Evolutionary conservation across 208 protist genomes (phyloP).

Genomic region (Trypanosoma rangeli): DNA sequence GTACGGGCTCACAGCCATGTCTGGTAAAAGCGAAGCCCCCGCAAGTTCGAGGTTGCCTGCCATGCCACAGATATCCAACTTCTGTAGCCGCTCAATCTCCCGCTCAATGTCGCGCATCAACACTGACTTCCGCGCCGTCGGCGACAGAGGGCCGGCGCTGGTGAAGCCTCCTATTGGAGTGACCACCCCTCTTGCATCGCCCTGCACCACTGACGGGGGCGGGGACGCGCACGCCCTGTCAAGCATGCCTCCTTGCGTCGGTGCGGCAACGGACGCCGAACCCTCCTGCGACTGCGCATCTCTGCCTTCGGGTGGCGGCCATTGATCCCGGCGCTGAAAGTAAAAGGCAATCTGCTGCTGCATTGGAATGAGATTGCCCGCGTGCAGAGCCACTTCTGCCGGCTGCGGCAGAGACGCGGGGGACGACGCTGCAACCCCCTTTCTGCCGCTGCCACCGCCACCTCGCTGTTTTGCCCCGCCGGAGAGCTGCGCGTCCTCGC

Average conservation of each 20-base stretch:
- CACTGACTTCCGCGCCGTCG: conserved; percentile 9
- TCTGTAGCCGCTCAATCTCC: conserved; percentile 18
- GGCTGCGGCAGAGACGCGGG: background rate
- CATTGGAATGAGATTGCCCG: conserved; percentile 30
- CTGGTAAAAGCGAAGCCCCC: background rate
- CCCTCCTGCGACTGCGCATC: background rate
- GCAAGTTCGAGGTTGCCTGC: background rate
- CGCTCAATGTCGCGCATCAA: conserved; percentile 20
- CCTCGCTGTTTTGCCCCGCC: background rate
- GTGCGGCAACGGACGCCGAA: background rate
- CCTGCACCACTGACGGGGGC: background rate
- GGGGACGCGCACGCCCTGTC: too few relatives aligned
- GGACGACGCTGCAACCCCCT: too few relatives aligned
- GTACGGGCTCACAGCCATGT: conserved; percentile 9
- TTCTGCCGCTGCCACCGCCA: background rate
- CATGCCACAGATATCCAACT: conserved; percentile 2
- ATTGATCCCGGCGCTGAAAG: conserved; percentile 8
- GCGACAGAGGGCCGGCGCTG: background rate
- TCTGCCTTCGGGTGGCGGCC: background rate
- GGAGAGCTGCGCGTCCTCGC: too few relatives aligned
- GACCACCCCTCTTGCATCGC: background rate
- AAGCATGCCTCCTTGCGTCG: background rate
- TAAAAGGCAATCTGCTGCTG: conserved; percentile 32
- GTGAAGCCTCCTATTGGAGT: background rate
- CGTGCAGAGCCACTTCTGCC: conserved; percentile 20